phyloP scores from a whole-genome alignment of 2,329 filamentous ascomycete genomes.

The Ophiostoma triangulosporum region DNA sequence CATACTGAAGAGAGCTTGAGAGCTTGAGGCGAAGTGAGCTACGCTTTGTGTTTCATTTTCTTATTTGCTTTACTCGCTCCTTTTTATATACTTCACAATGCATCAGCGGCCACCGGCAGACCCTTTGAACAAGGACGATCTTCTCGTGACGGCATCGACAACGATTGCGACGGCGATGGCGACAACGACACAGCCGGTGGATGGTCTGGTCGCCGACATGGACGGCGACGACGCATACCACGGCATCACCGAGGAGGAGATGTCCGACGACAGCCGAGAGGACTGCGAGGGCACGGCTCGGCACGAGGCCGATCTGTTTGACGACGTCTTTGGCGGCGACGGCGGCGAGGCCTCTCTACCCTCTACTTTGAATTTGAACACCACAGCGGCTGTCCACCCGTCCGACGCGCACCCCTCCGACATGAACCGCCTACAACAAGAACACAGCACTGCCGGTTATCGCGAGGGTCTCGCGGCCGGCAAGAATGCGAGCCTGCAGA shows the following conservation, averaged over 20 bases:
- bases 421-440: constrained; percentile 57
- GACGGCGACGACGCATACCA: background rate
- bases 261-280: background rate
- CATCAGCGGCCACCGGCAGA: constrained; percentile 13
- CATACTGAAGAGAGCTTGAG: background rate
- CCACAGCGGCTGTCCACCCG: too few species aligned
- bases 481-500: constrained; percentile 66
- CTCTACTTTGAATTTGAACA: background rate
- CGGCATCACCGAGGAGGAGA: background rate
- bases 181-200: background rate
- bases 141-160: background rate
- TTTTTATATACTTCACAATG: too few species aligned
- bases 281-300: background rate
- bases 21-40: background rate
- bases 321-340: constrained; percentile 15
- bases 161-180: background rate
- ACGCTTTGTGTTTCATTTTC: background rate
- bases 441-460: constrained; percentile 77
- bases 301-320: constrained; percentile 8
- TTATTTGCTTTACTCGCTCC: background rate
- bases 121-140: constrained; percentile 9
- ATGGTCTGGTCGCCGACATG: background rate
- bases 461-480: constrained; percentile 70
- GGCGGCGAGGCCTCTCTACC: background rate
- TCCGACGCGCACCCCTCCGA: constrained; percentile 44